phyloP scores from a whole-genome alignment of 1,139 yeast species.

The Cylindricascospora bacillispora region DNA sequence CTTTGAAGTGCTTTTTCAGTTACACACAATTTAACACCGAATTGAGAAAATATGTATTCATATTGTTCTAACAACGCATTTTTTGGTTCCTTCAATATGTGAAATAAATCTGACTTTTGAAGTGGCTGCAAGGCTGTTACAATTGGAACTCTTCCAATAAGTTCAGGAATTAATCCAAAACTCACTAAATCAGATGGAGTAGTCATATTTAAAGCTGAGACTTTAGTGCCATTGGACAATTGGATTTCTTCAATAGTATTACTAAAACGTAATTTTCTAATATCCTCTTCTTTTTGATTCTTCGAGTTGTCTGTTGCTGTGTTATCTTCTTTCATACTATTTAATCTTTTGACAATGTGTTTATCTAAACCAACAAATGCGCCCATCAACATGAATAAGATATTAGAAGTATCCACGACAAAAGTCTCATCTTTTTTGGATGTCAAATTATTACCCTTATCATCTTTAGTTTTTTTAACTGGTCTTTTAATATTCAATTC shows the following conservation, averaged over 20 bases:
- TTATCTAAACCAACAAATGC: conserved; percentile 43
- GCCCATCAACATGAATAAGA: conserved; percentile 41
- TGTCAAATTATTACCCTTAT: conserved; percentile 23
- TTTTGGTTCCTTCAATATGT: conserved; percentile 39
- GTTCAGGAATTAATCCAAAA: conserved; percentile 42
- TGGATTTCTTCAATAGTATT: conserved; percentile 25
- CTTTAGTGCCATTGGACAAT: conserved; percentile 26
- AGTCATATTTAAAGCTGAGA: conserved; percentile 31
- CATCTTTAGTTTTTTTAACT: conserved; percentile 25
- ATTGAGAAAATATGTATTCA: conserved; percentile 35
- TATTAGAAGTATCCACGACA: conserved; percentile 38
- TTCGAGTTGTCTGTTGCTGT: neutral
- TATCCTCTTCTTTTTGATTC: conserved; percentile 6
- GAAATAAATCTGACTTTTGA: conserved; percentile 30
- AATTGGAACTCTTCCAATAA: conserved; percentile 42
- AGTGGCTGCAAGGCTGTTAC: conserved; percentile 35
- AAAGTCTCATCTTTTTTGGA: conserved; percentile 30
- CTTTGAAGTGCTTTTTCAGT: conserved; percentile 33
- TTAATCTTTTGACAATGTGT: conserved; percentile 30
- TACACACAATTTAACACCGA: conserved; percentile 35
- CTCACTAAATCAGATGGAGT: conserved; percentile 36
- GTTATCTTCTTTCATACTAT: conserved; percentile 4
- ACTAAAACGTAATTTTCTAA: conserved; percentile 11
- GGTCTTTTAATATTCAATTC: conserved; percentile 34
- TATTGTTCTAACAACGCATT: conserved; percentile 39